Conservation (phyloP, 345 rosid species). For the Salix purpurea region DNA sequence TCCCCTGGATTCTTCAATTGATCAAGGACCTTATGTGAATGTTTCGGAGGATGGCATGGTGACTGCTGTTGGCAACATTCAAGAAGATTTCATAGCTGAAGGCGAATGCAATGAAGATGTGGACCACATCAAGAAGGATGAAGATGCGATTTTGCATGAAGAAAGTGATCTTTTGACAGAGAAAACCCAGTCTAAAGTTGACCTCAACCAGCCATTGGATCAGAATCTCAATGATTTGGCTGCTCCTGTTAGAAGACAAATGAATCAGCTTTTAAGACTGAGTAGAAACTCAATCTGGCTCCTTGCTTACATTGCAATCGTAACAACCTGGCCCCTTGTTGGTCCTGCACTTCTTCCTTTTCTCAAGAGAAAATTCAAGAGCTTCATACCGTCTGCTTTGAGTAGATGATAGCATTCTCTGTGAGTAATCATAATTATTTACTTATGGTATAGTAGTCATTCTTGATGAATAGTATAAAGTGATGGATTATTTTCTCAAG, state of each 20-base stretch:
- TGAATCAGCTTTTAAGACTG: conserved; percentile 27
- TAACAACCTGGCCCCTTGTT: conserved; percentile 41
- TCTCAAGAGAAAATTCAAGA: conserved; percentile 32
- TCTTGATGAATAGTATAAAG: background rate
- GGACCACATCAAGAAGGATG: conserved; percentile 1
- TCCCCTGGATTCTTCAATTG: conserved; percentile 23
- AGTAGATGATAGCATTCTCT: conserved; percentile 14
- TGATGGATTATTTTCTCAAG: background rate
- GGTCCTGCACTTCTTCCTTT: conserved; percentile 33
- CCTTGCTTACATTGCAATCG: conserved; percentile 30
- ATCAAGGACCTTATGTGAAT: conserved; percentile 38
- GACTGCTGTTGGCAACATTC: conserved; percentile 23
- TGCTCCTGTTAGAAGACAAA: conserved; percentile 17
- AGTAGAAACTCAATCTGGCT: conserved; percentile 39
- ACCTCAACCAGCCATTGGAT: conserved; percentile 9
- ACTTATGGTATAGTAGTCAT: background rate
- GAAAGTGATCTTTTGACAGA: conserved; percentile 5
- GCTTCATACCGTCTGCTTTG: conserved; percentile 7
- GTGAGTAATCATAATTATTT: background rate
- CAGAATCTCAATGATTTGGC: conserved; percentile 15
- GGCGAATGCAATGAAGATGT: background rate
- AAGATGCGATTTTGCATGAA: conserved; percentile 1
- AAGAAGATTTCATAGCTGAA: conserved; percentile 6
- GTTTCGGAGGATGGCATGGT: conserved; percentile 40
- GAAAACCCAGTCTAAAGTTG: background rate